A percentile compares a stretch with the other conserved stretches of the same genome.
phyloP scores from a whole-genome alignment of 2,329 filamentous ascomycete species.

The Xylaria digitata region DNA sequence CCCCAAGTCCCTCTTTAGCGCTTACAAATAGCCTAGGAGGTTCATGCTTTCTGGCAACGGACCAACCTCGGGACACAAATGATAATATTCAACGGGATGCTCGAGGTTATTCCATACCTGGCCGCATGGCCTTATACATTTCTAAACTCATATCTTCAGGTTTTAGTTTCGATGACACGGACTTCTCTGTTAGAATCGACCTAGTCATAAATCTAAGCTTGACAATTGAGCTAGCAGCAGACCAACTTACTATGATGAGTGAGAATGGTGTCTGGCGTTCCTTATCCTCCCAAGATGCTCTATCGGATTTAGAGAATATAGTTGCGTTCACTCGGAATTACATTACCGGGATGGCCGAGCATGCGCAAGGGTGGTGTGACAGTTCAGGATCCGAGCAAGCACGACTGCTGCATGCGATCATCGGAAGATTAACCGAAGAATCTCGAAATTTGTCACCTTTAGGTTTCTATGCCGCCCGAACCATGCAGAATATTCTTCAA shows the following conservation, averaged over 20 bases:
- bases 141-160: constrained; percentile 64
- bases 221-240: constrained; percentile 62
- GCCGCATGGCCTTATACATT: constrained; percentile 80
- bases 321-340: constrained; percentile 55
- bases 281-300: constrained; percentile 51
- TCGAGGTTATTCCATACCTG: constrained; percentile 76
- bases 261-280: constrained; percentile 60
- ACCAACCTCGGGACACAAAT: constrained; percentile 39
- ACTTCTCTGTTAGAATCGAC: constrained; percentile 59
- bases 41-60: constrained; percentile 71
- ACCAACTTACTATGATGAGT: constrained; percentile 63
- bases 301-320: constrained; percentile 57
- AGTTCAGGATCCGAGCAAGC: constrained; percentile 51
- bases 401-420: constrained; percentile 55
- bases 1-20: constrained; percentile 72
- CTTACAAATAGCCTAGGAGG: constrained; percentile 80
- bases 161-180: constrained; percentile 54
- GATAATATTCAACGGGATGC: constrained; percentile 65
- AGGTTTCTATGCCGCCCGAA: constrained; percentile 65
- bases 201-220: constrained; percentile 64
- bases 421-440: constrained; percentile 59
- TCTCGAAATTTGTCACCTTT: constrained; percentile 56
- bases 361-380: constrained; percentile 55
- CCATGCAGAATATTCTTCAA: constrained; percentile 63
- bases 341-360: constrained; percentile 51